phyloP scores from a whole-genome alignment of 2,329 filamentous ascomycete genomes.

The Eutypella sp. region DNA sequence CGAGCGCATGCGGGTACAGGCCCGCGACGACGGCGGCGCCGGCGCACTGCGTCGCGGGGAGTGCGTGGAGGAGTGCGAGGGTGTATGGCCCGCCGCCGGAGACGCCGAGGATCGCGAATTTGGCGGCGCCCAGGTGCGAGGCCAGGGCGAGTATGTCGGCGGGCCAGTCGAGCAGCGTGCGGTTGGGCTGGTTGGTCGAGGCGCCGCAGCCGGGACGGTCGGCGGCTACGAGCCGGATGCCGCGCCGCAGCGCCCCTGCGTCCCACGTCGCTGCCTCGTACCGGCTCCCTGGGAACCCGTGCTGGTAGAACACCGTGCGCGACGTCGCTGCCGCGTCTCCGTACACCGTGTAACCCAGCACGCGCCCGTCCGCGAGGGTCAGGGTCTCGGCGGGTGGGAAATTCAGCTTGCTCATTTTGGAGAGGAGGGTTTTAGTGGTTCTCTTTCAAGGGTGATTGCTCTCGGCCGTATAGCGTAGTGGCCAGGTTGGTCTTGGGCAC shows the following conservation, averaged over 20 bases:
- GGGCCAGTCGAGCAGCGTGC: slow-evolving; percentile 18
- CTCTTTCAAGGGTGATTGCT: no score
- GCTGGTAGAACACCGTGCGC: slow-evolving; percentile 22
- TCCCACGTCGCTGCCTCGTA: slow-evolving; percentile 17
- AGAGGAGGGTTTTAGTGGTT: no score
- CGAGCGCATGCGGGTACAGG: slow-evolving; percentile 14
- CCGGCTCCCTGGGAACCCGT: slow-evolving; percentile 26
- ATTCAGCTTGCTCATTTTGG: no score
- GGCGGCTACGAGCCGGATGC: slow-evolving; percentile 22
- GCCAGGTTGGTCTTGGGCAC: no score
- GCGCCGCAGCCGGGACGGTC: slow-evolving; percentile 28
- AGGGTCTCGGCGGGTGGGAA: slow-evolving; percentile 1
- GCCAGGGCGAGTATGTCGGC: slow-evolving; percentile 19
- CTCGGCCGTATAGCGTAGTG: no score
- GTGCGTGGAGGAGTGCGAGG: slow-evolving; percentile 15
- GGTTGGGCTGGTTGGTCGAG: slow-evolving; percentile 24
- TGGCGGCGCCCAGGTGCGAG: slow-evolving; percentile 13
- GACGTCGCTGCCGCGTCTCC: slow-evolving; percentile 13
- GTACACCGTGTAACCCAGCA: slow-evolving; percentile 24
- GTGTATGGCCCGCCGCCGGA: slow-evolving; percentile 24
- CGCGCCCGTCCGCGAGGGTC: slow-evolving; percentile 22
- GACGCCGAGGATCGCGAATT: slow-evolving; percentile 22
- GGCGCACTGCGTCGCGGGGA: slow-evolving; percentile 12
- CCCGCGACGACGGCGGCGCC: slow-evolving; percentile 11
- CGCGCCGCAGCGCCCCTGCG: slow-evolving; percentile 6